Evolutionary conservation across 805 yeast genomes (phyloP).

Genomic region (Wickerhamomyces sydowiorum): DNA sequence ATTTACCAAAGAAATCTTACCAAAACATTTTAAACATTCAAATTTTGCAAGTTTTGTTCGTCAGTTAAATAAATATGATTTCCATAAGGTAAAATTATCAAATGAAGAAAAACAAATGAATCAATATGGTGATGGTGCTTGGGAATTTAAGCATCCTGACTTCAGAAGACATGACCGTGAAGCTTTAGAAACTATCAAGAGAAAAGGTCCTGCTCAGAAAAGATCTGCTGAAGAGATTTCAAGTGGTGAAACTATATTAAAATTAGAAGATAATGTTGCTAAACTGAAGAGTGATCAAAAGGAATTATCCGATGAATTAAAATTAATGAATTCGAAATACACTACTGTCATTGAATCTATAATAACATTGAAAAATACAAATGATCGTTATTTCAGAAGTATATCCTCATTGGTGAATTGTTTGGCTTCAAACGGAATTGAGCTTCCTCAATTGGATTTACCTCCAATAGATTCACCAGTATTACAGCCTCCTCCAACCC

Average conservation of each 20-base stretch:
- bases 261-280: constrained; percentile 14
- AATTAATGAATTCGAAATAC: constrained; percentile 47
- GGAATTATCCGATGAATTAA: constrained; percentile 29
- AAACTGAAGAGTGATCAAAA: constrained; percentile 26
- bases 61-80: constrained; percentile 93
- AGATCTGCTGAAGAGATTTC: constrained; percentile 28
- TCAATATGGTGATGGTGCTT: constrained; percentile 70
- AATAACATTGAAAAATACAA: constrained; percentile 47
- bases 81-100: constrained; percentile 85
- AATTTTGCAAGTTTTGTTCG: constrained; percentile 94
- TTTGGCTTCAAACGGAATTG: constrained; percentile 54
- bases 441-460: constrained; percentile 58
- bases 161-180: constrained; percentile 71
- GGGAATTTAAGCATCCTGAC: constrained; percentile 95
- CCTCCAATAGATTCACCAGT: constrained; percentile 27
- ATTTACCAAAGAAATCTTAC: constrained; percentile 82
- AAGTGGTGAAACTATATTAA: constrained; percentile 11
- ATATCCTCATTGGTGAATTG: constrained; percentile 44
- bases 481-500: not conserved
- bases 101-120: constrained; percentile 50
- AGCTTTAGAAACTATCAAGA: constrained; percentile 80
- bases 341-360: constrained; percentile 59
- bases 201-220: constrained; percentile 66
- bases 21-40: constrained; percentile 89
- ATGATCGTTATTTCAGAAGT: constrained; percentile 51